Conservation (phyloP, 495 filamentous ascomycete genomes). For the Tetracladium marchalianum region DNA sequence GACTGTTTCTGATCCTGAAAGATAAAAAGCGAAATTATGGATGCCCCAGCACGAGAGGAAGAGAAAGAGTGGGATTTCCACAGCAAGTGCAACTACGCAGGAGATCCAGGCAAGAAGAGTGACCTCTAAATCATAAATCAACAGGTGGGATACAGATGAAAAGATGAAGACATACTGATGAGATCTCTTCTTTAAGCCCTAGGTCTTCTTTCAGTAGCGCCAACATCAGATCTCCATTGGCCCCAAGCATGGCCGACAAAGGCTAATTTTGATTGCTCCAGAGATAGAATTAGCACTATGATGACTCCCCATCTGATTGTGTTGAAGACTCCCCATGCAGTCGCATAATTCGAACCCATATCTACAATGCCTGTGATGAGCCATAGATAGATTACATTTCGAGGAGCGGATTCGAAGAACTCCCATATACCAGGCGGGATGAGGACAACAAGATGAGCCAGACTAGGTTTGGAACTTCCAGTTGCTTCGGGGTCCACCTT, state of each 20-base stretch:
- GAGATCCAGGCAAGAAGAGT: constrained; percentile 46
- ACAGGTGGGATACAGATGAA: neutral
- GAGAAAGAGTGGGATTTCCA: constrained; percentile 56
- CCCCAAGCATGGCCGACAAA: constrained; percentile 67
- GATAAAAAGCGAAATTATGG: constrained; percentile 47
- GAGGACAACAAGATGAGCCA: constrained; percentile 39
- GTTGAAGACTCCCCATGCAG: constrained; percentile 67
- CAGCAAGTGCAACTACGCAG: constrained; percentile 33
- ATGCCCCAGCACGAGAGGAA: constrained; percentile 50
- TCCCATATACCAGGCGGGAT: constrained; percentile 45
- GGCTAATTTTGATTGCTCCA: constrained; percentile 54
- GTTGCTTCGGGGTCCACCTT: constrained; percentile 4
- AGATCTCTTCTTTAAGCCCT: constrained; percentile 29
- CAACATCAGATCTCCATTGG: constrained; percentile 35
- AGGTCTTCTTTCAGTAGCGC: constrained; percentile 26
- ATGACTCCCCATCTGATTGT: constrained; percentile 72
- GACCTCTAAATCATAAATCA: constrained; percentile 24
- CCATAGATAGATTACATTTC: constrained; percentile 68
- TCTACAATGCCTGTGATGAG: constrained; percentile 53
- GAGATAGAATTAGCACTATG: constrained; percentile 62
- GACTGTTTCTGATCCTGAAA: constrained; percentile 44
- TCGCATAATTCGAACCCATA: constrained; percentile 54
- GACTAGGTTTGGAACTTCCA: constrained; percentile 21
- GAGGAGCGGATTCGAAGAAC: constrained; percentile 52
- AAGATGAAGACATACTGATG: constrained; percentile 15